Evolutionary conservation across 441 rosid species (phyloP).

Genomic region (Gossypium davidsonii): DNA sequence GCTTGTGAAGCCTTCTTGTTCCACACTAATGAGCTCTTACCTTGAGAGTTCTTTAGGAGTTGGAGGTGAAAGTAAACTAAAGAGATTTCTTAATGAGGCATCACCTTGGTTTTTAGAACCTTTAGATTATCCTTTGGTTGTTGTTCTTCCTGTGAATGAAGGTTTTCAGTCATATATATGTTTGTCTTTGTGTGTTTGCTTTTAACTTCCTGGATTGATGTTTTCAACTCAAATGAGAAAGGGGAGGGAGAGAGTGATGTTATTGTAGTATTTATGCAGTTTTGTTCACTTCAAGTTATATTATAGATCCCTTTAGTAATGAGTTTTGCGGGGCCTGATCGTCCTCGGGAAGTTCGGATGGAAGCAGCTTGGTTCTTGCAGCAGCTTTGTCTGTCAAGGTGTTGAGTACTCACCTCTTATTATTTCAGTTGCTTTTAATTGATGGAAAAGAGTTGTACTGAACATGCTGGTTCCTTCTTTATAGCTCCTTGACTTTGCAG

Average conservation of each 20-base stretch:
- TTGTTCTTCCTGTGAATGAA: background rate
- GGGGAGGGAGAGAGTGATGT: background rate
- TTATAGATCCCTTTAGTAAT: conserved; percentile 82
- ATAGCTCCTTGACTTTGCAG: conserved; percentile 90
- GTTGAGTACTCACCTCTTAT: conserved; percentile 7
- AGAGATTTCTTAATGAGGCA: background rate
- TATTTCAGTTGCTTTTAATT: conserved; percentile 11
- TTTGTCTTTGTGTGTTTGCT: background rate
- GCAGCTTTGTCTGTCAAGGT: conserved; percentile 99
- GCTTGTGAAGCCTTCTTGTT: background rate
- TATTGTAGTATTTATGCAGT: conserved; percentile 7
- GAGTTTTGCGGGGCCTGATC: conserved; percentile 69
- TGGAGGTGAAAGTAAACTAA: background rate
- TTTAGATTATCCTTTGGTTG: background rate
- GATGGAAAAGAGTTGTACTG: conserved; percentile 15
- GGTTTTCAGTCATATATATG: background rate
- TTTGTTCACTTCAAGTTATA: conserved; percentile 24
- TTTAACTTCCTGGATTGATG: background rate
- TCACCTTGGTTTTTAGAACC: background rate
- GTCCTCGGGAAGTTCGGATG: conserved; percentile 80
- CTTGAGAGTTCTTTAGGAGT: background rate
- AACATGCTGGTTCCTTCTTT: conserved; percentile 21
- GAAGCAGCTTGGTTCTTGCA: conserved; percentile 91
- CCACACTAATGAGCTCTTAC: background rate
- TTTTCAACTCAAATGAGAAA: background rate